phyloP scores from a whole-genome alignment of 1,139 yeast genomes.

The Kurtzmaniella quercitrusa region DNA sequence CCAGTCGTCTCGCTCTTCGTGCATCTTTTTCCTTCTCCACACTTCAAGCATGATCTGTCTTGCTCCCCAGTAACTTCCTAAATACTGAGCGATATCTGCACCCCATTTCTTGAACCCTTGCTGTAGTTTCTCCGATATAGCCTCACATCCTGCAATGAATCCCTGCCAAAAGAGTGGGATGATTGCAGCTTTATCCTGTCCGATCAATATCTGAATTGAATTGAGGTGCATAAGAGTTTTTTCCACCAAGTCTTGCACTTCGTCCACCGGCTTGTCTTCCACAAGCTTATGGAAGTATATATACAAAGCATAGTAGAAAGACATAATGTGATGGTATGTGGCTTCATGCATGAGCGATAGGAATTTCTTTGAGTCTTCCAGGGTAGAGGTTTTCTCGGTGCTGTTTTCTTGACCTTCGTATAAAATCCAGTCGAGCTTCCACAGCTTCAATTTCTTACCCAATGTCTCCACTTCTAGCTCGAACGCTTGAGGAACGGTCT shows the following conservation, averaged over 20 bases:
- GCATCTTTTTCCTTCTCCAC: conserved; percentile 68
- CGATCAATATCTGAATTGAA: conserved; percentile 54
- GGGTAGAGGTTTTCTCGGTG: conserved; percentile 6
- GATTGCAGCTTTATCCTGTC: conserved; percentile 52
- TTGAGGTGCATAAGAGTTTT: conserved; percentile 63
- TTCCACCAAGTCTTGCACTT: conserved; percentile 56
- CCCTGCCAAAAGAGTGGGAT: conserved; percentile 88
- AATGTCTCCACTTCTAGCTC: conserved; percentile 43
- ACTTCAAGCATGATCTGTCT: conserved; percentile 82
- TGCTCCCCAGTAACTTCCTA: conserved; percentile 86
- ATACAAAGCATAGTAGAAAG: conserved; percentile 70
- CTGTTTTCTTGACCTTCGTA: conserved; percentile 13
- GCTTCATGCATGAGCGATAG: conserved; percentile 63
- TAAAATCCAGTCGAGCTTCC: conserved; percentile 68
- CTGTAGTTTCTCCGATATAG: conserved; percentile 55
- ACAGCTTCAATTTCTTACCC: conserved; percentile 48
- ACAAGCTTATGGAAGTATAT: conserved; percentile 75
- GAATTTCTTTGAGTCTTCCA: conserved; percentile 22
- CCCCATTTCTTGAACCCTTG: conserved; percentile 76
- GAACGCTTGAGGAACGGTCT: conserved; percentile 39
- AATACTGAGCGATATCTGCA: conserved; percentile 65
- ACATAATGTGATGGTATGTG: conserved; percentile 76
- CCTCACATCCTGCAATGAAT: conserved; percentile 84
- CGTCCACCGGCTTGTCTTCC: conserved; percentile 46
- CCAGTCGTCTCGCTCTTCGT: conserved; percentile 66